Percentiles rank a stretch among this genome's conserved stretches.
Conservation (phyloP, 2,329 filamentous ascomycete genomes). For the Diplocarpon rosae region DNA sequence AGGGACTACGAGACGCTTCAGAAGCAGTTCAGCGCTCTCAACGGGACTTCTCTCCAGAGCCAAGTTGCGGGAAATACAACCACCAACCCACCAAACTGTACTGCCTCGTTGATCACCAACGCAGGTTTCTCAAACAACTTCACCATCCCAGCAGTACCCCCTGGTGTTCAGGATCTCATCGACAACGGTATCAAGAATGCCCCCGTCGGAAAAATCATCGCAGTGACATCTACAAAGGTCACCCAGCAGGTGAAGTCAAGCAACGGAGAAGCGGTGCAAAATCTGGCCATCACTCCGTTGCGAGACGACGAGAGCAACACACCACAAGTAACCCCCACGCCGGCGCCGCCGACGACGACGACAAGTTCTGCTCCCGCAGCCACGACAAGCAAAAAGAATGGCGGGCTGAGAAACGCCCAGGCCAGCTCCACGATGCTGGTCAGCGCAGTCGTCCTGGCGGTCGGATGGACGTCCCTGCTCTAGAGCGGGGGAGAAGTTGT, state of each 20-base stretch:
- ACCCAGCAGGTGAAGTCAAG: constrained; percentile 44
- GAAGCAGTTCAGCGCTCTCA: constrained; percentile 61
- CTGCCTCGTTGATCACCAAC: constrained; percentile 51
- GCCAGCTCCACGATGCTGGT: constrained; percentile 10
- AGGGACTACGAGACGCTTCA: constrained; percentile 64
- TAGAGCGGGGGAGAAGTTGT: neutral
- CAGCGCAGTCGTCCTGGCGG: constrained; percentile 4
- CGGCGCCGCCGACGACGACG: constrained; percentile 15
- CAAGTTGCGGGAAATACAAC: constrained; percentile 45
- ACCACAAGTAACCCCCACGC: constrained; percentile 5
- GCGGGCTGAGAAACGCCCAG: constrained; percentile 9
- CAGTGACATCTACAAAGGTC: constrained; percentile 43
- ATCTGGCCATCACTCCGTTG: constrained; percentile 48
- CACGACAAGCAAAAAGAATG: constrained; percentile 21
- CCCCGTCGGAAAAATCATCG: constrained; percentile 53
- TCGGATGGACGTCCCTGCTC: constrained; percentile 5
- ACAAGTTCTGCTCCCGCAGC: constrained; percentile 8
- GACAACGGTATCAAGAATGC: constrained; percentile 59
- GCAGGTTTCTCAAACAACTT: constrained; percentile 69
- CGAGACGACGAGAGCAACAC: constrained; percentile 40
- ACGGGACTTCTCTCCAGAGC: constrained; percentile 56
- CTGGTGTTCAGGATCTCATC: constrained; percentile 61
- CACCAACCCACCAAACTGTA: constrained; percentile 53
- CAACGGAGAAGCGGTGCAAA: constrained; percentile 46
- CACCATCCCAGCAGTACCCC: constrained; percentile 58